A percentile compares a stretch with the other conserved stretches of the same genome.
Conservation (phyloP, 2,329 filamentous ascomycete genomes). For the Ceratocystis variospora region DNA sequence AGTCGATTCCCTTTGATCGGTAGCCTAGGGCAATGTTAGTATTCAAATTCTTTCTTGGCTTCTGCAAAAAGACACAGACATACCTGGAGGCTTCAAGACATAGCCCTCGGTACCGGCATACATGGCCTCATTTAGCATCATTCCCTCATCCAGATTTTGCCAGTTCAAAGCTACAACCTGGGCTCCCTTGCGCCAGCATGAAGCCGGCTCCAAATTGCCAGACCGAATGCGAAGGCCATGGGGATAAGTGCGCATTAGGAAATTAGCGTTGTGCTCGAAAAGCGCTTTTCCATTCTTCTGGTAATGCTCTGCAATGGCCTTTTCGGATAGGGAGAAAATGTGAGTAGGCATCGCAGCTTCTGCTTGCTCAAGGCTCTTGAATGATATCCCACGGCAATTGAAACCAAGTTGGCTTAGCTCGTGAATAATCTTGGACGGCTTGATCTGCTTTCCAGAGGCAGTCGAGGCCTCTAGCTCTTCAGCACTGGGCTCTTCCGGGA, state of each 20-base stretch:
- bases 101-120: slow-evolving; percentile 74
- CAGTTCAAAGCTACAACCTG: slow-evolving; percentile 90
- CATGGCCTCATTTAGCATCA: slow-evolving; percentile 95
- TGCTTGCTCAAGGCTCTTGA: slow-evolving; percentile 62
- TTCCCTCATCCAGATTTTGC: slow-evolving; percentile 80
- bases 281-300: slow-evolving; percentile 39
- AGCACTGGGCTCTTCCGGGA: slow-evolving; percentile 25
- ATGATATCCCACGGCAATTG: slow-evolving; percentile 72
- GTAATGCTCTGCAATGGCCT: slow-evolving; percentile 47
- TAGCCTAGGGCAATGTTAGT: slow-evolving; percentile 23
- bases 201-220: slow-evolving; percentile 71
- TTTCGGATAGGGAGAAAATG: slow-evolving; percentile 55
- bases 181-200: slow-evolving; percentile 78
- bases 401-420: slow-evolving; percentile 62
- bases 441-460: slow-evolving; percentile 31
- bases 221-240: slow-evolving; percentile 69
- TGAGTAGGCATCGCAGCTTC: slow-evolving; percentile 51
- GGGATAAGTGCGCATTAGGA: slow-evolving; percentile 78
- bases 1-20: slow-evolving; percentile 22
- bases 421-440: slow-evolving; percentile 53
- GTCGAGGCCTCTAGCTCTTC: slow-evolving; percentile 30
- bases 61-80: slow-evolving; percentile 5
- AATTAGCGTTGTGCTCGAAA: slow-evolving; percentile 69
- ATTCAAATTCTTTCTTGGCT: not conserved
- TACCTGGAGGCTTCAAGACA: slow-evolving; percentile 66